phyloP scores from a whole-genome alignment of 768 basidiomycete genomes.

The Collybiopsis confluens region DNA sequence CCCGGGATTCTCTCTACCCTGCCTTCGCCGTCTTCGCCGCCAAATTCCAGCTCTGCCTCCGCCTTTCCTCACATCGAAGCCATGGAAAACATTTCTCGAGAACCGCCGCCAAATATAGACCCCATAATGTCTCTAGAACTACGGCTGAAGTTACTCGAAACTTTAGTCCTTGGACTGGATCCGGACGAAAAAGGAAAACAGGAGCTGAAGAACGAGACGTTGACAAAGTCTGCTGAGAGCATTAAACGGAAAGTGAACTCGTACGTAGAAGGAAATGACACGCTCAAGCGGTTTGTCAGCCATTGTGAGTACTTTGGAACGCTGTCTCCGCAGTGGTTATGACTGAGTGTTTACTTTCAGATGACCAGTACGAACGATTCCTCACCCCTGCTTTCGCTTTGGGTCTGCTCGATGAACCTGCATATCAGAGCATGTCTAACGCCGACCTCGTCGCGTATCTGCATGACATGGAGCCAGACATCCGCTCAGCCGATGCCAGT shows the following conservation, averaged over 20 bases:
- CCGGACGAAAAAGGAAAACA: slow-evolving; percentile 40
- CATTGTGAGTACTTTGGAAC: slow-evolving; percentile 51
- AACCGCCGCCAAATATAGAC: slow-evolving; percentile 39
- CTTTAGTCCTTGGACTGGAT: slow-evolving; percentile 63
- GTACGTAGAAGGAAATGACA: slow-evolving; percentile 65
- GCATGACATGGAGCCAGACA: slow-evolving; percentile 78
- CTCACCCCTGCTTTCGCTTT: slow-evolving; percentile 75
- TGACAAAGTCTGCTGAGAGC: slow-evolving; percentile 56
- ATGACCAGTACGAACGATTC: slow-evolving; percentile 71
- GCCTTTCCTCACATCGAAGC: not conserved
- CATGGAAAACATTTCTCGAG: slow-evolving; percentile 1
- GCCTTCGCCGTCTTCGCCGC: slow-evolving; percentile 16
- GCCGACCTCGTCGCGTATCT: slow-evolving; percentile 69
- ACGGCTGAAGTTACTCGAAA: slow-evolving; percentile 76
- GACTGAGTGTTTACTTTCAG: slow-evolving; percentile 30
- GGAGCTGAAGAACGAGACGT: slow-evolving; percentile 47
- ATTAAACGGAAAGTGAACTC: slow-evolving; percentile 53
- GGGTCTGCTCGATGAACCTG: slow-evolving; percentile 52
- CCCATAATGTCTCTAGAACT: slow-evolving; percentile 70
- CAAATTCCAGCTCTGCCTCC: not conserved
- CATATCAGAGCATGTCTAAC: slow-evolving; percentile 58
- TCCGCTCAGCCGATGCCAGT: slow-evolving; percentile 78
- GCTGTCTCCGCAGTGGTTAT: not conserved
- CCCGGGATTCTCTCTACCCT: slow-evolving; percentile 20
- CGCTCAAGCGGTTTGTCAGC: slow-evolving; percentile 68